Conservation (phyloP, 805 yeast genomes). For the Pichia gijzeniarum region DNA sequence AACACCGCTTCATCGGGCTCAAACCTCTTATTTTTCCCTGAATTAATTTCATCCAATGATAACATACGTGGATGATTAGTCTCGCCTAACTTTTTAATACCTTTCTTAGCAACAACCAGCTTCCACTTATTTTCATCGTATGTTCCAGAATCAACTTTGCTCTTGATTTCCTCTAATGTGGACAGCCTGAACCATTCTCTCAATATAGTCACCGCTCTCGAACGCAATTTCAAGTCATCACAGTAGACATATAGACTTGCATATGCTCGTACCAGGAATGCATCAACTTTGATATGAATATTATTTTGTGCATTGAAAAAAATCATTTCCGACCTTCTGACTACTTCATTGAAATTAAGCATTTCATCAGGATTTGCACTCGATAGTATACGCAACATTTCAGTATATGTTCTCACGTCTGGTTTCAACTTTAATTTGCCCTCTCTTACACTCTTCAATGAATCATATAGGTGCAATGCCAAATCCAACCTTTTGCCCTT, state of each 20-base stretch:
- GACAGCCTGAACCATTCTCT: slow-evolving; percentile 27
- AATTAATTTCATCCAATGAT: slow-evolving; percentile 17
- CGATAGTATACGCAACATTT: slow-evolving; percentile 21
- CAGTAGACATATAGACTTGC: slow-evolving; percentile 22
- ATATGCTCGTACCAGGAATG: slow-evolving; percentile 21
- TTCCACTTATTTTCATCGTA: slow-evolving; percentile 5
- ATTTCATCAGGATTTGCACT: slow-evolving; percentile 6
- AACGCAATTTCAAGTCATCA: slow-evolving; percentile 22
- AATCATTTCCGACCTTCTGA: slow-evolving; percentile 19
- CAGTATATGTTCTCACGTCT: slow-evolving; percentile 31
- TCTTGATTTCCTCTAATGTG: slow-evolving; percentile 17
- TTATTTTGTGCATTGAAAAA: slow-evolving; percentile 20
- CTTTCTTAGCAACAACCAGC: not conserved
- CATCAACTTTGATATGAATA: slow-evolving; percentile 16
- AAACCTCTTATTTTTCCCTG: slow-evolving; percentile 18
- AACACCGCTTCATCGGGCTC: slow-evolving; percentile 19
- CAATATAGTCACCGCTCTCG: slow-evolving; percentile 22
- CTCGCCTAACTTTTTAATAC: not conserved
- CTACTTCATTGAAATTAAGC: slow-evolving; percentile 14
- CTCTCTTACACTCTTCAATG: slow-evolving; percentile 14
- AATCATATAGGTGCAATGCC: slow-evolving; percentile 35
- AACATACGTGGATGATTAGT: not conserved
- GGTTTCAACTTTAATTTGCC: slow-evolving; percentile 24
- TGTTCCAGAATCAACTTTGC: slow-evolving; percentile 7
- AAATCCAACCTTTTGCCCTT: slow-evolving; percentile 33